Evolutionary conservation across 805 yeast species (phyloP).

Genomic region (Alloascoidea africana): DNA sequence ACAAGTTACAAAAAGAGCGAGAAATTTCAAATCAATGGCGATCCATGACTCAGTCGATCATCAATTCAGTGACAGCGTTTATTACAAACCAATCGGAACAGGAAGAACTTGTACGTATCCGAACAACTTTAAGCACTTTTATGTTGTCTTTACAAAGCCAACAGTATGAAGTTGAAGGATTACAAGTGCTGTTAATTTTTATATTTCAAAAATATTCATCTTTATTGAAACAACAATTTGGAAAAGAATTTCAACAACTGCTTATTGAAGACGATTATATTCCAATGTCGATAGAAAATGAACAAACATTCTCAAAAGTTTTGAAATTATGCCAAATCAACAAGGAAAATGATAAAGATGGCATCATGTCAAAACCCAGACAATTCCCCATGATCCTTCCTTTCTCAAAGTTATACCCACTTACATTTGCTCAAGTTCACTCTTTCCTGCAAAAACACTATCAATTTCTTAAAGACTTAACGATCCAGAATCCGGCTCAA

Average conservation of each 20-base stretch:
- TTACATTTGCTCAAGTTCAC: constrained; percentile 65
- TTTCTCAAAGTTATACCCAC: constrained; percentile 78
- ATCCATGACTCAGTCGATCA: background rate
- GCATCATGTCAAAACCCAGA: constrained; percentile 7
- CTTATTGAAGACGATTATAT: constrained; percentile 55
- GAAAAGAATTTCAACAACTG: background rate
- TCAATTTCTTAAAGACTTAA: constrained; percentile 44
- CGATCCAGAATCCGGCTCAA: constrained; percentile 41
- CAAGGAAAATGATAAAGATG: constrained; percentile 30
- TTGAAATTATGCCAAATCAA: constrained; percentile 55
- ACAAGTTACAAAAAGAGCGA: background rate
- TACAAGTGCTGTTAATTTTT: background rate
- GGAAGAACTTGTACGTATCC: background rate
- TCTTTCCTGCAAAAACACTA: constrained; percentile 50
- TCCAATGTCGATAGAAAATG: constrained; percentile 62
- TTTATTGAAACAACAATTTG: background rate
- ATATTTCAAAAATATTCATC: constrained; percentile 1
- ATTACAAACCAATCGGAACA: background rate
- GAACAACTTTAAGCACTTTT: background rate
- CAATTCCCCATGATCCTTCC: constrained; percentile 59
- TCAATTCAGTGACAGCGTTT: background rate
- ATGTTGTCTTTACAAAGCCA: background rate
- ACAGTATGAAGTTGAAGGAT: background rate
- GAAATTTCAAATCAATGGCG: background rate
- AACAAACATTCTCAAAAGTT: constrained; percentile 44